Evolutionary conservation across 148 eudicot genomes (phyloP).

Genomic region (Amaranthus hypochondriacus): DNA sequence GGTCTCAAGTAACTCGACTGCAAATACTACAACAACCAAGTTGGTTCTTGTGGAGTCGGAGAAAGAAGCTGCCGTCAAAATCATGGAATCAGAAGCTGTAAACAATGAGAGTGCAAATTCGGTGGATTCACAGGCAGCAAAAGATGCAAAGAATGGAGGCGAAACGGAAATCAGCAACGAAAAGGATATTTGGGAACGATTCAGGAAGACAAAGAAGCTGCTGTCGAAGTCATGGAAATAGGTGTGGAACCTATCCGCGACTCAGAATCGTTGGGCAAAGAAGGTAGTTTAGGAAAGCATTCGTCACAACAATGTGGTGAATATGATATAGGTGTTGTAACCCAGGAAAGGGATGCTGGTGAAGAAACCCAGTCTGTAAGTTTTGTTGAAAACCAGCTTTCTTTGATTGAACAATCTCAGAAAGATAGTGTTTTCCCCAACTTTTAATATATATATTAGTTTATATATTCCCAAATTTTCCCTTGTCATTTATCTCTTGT

Average conservation of each 20-base stretch:
- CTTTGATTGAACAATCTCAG: slow-evolving; percentile 26
- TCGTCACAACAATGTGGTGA: slow-evolving; percentile 11
- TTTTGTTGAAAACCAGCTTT: slow-evolving; percentile 24
- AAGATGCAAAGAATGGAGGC: background rate
- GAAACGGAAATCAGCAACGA: background rate
- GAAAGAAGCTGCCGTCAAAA: background rate
- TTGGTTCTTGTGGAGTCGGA: background rate
- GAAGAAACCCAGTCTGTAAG: slow-evolving; percentile 13
- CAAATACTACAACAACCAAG: background rate
- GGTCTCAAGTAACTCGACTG: background rate
- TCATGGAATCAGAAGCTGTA: slow-evolving; percentile 3
- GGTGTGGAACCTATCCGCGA: slow-evolving; percentile 6
- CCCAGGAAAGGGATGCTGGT: slow-evolving; percentile 11
- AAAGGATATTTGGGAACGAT: background rate
- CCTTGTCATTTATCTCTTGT: background rate
- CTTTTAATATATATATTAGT: slow-evolving; percentile 11
- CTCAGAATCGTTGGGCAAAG: slow-evolving; percentile 3
- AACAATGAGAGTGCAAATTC: background rate
- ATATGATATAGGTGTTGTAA: slow-evolving; percentile 18
- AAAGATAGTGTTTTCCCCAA: slow-evolving; percentile 26
- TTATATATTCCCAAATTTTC: background rate
- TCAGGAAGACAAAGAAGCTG: slow-evolving; percentile 4
- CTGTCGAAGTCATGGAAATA: slow-evolving; percentile 7
- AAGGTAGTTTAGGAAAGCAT: background rate
- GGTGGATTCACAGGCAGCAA: background rate